Percentiles rank a stretch among this genome's conserved stretches.
Evolutionary conservation across 2,329 filamentous ascomycete genomes (phyloP).

Genomic region (Ceratocystis eucalypticola): DNA sequence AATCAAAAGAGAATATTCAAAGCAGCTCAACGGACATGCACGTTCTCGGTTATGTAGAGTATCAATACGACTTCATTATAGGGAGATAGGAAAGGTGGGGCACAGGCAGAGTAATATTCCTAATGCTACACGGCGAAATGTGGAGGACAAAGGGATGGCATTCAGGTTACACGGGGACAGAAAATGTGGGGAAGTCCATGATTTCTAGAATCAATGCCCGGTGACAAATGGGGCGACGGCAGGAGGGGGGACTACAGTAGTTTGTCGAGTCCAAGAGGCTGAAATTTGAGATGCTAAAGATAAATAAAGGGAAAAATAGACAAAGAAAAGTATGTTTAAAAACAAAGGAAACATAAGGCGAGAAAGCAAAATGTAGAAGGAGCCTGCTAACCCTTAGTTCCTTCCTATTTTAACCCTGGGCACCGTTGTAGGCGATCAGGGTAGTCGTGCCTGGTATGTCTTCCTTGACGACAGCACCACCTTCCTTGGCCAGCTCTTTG

Average conservation of each 20-base stretch:
- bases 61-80: background rate
- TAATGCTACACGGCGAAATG: background rate
- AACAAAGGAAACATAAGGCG: background rate
- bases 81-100: background rate
- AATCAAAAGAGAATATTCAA: background rate
- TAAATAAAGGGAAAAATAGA: slow-evolving; percentile 8
- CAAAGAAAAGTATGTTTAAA: slow-evolving; percentile 7
- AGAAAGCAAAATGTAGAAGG: too few relatives aligned
- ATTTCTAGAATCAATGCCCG: background rate
- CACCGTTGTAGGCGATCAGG: slow-evolving; percentile 45
- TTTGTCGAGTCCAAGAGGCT: background rate
- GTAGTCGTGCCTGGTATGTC: slow-evolving; percentile 35
- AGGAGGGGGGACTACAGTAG: background rate
- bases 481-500: slow-evolving; percentile 37
- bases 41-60: background rate
- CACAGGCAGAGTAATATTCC: background rate
- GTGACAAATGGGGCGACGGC: background rate
- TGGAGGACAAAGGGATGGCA: slow-evolving; percentile 4
- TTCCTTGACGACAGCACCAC: slow-evolving; percentile 32
- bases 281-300: background rate
- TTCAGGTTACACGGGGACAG: background rate
- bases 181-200: background rate
- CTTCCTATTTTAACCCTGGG: slow-evolving; percentile 8
- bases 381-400: too few relatives aligned
- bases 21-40: too few relatives aligned